phyloP scores from a whole-genome alignment of 768 basidiomycete species.

The Collybia sp. region DNA sequence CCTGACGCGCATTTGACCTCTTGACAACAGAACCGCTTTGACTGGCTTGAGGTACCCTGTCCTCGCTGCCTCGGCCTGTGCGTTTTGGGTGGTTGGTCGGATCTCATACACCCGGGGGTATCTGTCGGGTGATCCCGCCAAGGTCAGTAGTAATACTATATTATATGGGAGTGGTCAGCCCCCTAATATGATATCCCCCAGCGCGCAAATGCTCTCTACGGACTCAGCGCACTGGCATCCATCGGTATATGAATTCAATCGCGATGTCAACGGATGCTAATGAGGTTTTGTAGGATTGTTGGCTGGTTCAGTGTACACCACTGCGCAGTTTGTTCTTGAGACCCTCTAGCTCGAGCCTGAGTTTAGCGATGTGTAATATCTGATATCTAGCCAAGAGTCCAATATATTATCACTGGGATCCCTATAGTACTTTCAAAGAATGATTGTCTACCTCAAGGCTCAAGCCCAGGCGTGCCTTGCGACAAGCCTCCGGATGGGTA shows the following conservation, averaged over 20 bases:
- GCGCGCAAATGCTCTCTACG: background rate
- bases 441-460: no score
- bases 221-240: background rate
- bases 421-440: no score
- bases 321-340: background rate
- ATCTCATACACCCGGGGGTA: conserved; percentile 45
- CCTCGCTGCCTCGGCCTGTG: conserved; percentile 35
- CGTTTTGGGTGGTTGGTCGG: conserved; percentile 32
- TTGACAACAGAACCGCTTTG: conserved; percentile 29
- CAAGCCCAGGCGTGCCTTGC: no score
- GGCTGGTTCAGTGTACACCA: background rate
- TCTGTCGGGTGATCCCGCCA: conserved; percentile 33
- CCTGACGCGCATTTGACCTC: no score
- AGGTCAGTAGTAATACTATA: conserved; percentile 20
- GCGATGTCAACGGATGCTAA: background rate
- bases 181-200: background rate
- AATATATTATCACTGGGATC: no score
- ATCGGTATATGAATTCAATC: background rate
- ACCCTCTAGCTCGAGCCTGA: background rate
- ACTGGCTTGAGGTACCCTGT: conserved; percentile 34
- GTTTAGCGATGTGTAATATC: background rate
- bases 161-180: background rate
- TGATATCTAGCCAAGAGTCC: no score
- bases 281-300: background rate
- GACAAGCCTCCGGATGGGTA: no score